Percentiles rank a stretch among this genome's conserved stretches.
phyloP scores from a whole-genome alignment of 495 filamentous ascomycete genomes.

The Cladorrhinum samala region DNA sequence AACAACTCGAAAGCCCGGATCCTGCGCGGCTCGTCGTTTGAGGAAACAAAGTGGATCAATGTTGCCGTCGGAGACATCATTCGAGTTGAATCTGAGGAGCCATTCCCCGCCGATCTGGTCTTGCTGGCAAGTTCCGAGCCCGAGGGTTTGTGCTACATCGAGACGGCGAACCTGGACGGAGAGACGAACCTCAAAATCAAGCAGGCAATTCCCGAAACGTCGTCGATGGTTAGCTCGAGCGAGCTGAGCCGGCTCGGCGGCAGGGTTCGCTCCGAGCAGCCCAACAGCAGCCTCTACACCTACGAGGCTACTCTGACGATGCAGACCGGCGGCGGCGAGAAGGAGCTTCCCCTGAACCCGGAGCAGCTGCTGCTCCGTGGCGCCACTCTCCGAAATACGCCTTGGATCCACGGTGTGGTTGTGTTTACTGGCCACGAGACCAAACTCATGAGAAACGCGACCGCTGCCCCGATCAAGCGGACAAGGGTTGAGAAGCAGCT shows the following conservation, averaged over 20 bases:
- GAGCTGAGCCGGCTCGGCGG: conserved; percentile 86
- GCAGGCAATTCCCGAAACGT: conserved; percentile 92
- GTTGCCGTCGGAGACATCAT: conserved; percentile 92
- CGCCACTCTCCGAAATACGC: conserved; percentile 91
- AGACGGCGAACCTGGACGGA: conserved; percentile 96
- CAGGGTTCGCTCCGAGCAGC: conserved; percentile 87
- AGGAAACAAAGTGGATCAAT: conserved; percentile 86
- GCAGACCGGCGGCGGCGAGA: conserved; percentile 89
- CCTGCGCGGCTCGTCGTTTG: conserved; percentile 75
- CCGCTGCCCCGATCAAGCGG: conserved; percentile 93
- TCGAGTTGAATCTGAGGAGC: conserved; percentile 89
- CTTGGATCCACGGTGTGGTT: conserved; percentile 94
- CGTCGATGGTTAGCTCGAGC: conserved; percentile 74
- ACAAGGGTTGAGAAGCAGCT: conserved; percentile 91
- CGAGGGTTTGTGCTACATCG: conserved; percentile 97
- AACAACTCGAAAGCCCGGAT: conserved; percentile 86
- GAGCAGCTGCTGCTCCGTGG: conserved; percentile 73
- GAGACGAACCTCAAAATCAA: conserved; percentile 99
- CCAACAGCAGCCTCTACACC: conserved; percentile 97
- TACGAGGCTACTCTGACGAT: conserved; percentile 96
- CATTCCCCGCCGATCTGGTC: conserved; percentile 92
- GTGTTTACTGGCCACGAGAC: conserved; percentile 99
- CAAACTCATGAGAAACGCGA: conserved; percentile 98
- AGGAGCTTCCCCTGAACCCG: conserved; percentile 76
- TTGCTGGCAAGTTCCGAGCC: conserved; percentile 92